Evolutionary conservation across 345 rosid genomes (phyloP).

Genomic region (Salix exigua): DNA sequence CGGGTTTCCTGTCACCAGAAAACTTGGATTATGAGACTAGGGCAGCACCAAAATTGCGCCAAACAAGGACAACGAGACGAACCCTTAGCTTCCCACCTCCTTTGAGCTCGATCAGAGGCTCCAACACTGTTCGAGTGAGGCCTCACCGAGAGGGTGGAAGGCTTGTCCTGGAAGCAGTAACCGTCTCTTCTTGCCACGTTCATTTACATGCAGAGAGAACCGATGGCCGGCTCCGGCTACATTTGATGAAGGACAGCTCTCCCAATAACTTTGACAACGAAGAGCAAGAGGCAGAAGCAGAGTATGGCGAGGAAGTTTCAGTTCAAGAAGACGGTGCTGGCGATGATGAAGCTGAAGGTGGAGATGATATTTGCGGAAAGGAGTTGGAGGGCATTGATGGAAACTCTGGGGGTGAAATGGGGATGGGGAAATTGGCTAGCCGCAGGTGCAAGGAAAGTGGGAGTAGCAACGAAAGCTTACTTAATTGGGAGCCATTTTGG

Average conservation of each 20-base stretch:
- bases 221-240: conserved; percentile 24
- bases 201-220: conserved; percentile 21
- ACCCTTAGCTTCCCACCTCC: conserved; percentile 24
- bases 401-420: conserved; percentile 8
- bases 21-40: background rate
- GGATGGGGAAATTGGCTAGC: conserved; percentile 2
- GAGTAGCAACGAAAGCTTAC: conserved; percentile 9
- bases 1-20: background rate
- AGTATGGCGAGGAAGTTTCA: background rate
- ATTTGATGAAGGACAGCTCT: background rate
- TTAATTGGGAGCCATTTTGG: conserved; percentile 10
- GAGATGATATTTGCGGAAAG: background rate
- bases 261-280: background rate
- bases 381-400: background rate
- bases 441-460: conserved; percentile 18
- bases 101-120: conserved; percentile 18
- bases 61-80: conserved; percentile 1
- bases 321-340: background rate
- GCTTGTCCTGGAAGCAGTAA: conserved; percentile 22
- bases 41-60: background rate
- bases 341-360: background rate
- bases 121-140: conserved; percentile 13
- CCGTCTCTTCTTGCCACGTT: conserved; percentile 1
- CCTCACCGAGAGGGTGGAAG: conserved; percentile 17
- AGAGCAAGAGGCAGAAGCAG: conserved; percentile 2